Conservation (phyloP, 257 asterid species). For the Haberlea rhodopensis region DNA sequence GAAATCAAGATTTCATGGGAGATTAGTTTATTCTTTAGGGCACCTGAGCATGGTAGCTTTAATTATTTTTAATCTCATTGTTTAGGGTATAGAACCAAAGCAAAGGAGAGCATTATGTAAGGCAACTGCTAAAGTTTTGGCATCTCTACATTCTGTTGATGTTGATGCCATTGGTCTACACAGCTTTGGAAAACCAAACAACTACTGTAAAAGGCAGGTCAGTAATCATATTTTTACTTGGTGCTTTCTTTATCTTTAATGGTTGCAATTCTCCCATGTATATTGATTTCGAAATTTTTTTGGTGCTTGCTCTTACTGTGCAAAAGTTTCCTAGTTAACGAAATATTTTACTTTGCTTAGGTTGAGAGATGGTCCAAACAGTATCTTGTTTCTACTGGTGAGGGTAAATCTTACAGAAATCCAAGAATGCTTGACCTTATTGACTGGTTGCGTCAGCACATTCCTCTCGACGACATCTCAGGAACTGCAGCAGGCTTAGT, state of each 20-base stretch:
- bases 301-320: background rate
- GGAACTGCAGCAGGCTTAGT: conserved; percentile 83
- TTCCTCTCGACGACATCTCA: conserved; percentile 90
- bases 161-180: conserved; percentile 72
- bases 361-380: conserved; percentile 97
- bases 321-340: conserved; percentile 17
- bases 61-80: conserved; percentile 17
- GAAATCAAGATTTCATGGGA: conserved; percentile 5
- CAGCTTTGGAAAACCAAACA: conserved; percentile 63
- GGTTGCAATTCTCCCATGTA: background rate
- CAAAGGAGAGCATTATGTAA: conserved; percentile 65
- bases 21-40: background rate
- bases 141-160: conserved; percentile 77
- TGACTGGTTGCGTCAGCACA: conserved; percentile 77
- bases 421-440: conserved; percentile 80
- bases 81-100: conserved; percentile 63
- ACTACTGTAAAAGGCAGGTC: conserved; percentile 95
- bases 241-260: conserved; percentile 3
- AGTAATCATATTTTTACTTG: background rate
- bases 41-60: conserved; percentile 13
- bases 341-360: conserved; percentile 36
- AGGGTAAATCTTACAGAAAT: conserved; percentile 78
- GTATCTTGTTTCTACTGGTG: conserved; percentile 81
- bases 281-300: conserved; percentile 3
- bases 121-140: conserved; percentile 84